Conservation (phyloP, 257 asterid species). For the Coffea eugenioides region DNA sequence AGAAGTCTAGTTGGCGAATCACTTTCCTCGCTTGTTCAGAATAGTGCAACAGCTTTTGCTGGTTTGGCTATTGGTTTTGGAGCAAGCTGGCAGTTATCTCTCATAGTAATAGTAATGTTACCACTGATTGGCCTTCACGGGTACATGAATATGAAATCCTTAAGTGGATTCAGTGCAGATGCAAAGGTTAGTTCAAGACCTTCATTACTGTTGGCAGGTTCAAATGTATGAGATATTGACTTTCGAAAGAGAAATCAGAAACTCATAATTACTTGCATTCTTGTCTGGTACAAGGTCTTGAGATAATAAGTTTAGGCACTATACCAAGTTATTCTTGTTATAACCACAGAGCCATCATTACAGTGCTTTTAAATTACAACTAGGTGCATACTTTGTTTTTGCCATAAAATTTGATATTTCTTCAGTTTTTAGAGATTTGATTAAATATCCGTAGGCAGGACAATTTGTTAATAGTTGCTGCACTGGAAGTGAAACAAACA, state of each 20-base stretch:
- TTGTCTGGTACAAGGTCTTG: neutral
- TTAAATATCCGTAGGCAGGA: no score
- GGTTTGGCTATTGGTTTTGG: no score
- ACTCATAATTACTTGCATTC: neutral
- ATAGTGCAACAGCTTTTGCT: no score
- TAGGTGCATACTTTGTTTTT: neutral
- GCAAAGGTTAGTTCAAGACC: conserved; percentile 47
- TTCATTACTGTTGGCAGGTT: neutral
- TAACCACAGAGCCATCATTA: no score
- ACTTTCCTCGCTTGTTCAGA: no score
- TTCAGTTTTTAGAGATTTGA: no score
- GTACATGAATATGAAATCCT: conserved; percentile 51
- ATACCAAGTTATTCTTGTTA: no score
- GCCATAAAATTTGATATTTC: neutral
- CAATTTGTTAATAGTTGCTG: neutral
- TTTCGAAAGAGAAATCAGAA: neutral
- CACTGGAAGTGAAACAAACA: neutral
- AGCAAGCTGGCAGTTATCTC: conserved; percentile 9
- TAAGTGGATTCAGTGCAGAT: conserved; percentile 50
- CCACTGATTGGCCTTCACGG: conserved; percentile 69
- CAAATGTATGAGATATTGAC: no score
- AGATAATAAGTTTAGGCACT: neutral
- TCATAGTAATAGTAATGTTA: conserved; percentile 37
- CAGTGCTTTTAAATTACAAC: neutral
- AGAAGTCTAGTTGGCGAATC: no score